A percentile compares a stretch with the other conserved stretches of the same genome.
These are phyloP conservation scores for Oryza punctata DNA, from an alignment of 176 grass and related monocot genomes.

Conservation along the genomic window DNA sequence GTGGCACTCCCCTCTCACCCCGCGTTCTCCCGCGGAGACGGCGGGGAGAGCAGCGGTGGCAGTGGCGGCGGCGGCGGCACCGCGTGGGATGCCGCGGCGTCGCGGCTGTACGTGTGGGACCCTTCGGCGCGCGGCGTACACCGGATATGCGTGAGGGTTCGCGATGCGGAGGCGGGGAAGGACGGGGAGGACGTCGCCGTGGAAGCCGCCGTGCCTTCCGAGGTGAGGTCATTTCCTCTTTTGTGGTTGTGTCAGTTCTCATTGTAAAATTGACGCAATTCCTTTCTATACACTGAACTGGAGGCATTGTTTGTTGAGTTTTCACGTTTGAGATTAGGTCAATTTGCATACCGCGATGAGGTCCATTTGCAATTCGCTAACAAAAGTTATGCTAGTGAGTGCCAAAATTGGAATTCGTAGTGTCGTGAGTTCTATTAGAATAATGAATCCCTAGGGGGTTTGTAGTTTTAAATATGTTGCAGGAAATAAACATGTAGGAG, in stretches of 20 bases:
- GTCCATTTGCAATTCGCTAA: background rate
- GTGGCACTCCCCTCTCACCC: conserved; percentile 49
- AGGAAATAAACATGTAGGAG: background rate
- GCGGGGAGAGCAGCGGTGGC: conserved; percentile 28
- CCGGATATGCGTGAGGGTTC: conserved; percentile 66
- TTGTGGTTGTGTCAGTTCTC: background rate
- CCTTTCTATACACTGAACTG: background rate
- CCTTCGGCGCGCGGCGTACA: conserved; percentile 46
- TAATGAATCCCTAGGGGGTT: background rate
- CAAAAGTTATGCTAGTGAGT: conserved; percentile 1
- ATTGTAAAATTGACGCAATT: background rate
- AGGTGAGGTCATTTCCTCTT: conserved; percentile 47
- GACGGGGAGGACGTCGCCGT: conserved; percentile 47
- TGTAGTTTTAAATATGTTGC: conserved; percentile 10
- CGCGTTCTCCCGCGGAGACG: conserved; percentile 25
- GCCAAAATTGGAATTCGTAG: conserved; percentile 5
- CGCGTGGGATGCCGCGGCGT: conserved; percentile 71
- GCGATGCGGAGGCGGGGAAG: conserved; percentile 50
- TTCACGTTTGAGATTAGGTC: background rate
- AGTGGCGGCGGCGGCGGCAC: background rate
- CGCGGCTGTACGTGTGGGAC: conserved; percentile 81
- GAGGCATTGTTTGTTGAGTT: background rate
- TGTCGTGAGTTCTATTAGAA: background rate
- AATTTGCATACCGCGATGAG: background rate
- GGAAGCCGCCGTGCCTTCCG: conserved; percentile 78